These are phyloP conservation scores for Alternaria triticina DNA, from an alignment of 2,329 filamentous ascomycete species.

Conservation along the genomic window DNA sequence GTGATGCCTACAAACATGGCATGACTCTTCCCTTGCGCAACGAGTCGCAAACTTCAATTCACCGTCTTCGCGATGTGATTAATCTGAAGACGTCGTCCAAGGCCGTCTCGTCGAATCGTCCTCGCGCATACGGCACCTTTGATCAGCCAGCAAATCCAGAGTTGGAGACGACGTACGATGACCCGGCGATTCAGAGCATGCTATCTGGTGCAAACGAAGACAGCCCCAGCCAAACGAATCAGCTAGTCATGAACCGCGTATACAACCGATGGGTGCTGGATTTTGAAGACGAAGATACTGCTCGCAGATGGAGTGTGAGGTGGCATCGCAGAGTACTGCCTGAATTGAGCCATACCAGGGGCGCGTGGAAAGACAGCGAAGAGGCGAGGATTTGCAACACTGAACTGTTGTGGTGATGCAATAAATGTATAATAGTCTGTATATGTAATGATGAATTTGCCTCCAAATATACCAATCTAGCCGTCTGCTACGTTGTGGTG, in stretches of 20 bases:
- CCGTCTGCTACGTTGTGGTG: neutral
- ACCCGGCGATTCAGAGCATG: constrained; percentile 20
- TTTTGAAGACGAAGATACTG: constrained; percentile 62
- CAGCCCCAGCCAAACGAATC: constrained; percentile 22
- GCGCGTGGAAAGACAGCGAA: constrained; percentile 38
- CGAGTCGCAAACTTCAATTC: constrained; percentile 26
- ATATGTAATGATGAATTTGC: neutral
- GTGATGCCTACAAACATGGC: constrained; percentile 43
- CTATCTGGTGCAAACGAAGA: constrained; percentile 18
- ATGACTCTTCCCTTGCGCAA: constrained; percentile 34
- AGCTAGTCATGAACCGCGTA: constrained; percentile 43
- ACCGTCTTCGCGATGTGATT: constrained; percentile 37
- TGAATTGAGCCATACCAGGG: constrained; percentile 11
- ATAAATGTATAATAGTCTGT: neutral
- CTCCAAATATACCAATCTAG: neutral
- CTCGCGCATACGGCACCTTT: constrained; percentile 25
- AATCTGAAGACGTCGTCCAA: constrained; percentile 28
- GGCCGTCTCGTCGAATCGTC: constrained; percentile 24
- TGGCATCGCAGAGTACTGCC: constrained; percentile 61
- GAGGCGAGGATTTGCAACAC: constrained; percentile 53
- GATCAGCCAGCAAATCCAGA: neutral
- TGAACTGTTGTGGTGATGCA: constrained; percentile 57
- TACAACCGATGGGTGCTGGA: constrained; percentile 61
- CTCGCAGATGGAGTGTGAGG: constrained; percentile 57
- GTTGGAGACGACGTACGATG: constrained; percentile 15